Evolutionary conservation across 2,329 filamentous ascomycete species (phyloP).

Genomic region (Penicillium psychrosexuale): DNA sequence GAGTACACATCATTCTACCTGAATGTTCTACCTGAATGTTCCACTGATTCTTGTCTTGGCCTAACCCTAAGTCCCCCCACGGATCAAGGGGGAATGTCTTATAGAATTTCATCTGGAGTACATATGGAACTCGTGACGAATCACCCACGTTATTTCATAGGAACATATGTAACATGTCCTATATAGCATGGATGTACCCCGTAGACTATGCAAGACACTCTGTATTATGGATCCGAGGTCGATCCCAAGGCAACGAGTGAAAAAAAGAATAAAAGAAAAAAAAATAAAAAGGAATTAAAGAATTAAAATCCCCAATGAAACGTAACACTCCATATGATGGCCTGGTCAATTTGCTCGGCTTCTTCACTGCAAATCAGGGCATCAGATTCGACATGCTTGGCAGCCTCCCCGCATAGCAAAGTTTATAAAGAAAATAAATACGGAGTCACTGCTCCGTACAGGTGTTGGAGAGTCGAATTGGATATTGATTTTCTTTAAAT

Average conservation of each 20-base stretch:
- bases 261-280: neutral
- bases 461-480: neutral
- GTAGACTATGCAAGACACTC: neutral
- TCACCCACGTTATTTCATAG: slow-evolving; percentile 1
- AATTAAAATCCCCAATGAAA: neutral
- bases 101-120: neutral
- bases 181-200: neutral
- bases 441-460: too few species aligned
- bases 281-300: neutral
- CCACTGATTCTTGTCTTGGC: neutral
- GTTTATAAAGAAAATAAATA: slow-evolving; percentile 12
- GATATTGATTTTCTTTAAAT: neutral
- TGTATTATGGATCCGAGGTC: neutral
- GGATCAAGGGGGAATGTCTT: slow-evolving; percentile 7
- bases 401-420: slow-evolving; percentile 28
- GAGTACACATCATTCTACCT: neutral
- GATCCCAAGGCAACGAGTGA: slow-evolving; percentile 1
- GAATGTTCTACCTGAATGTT: neutral
- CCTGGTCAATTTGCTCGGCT: neutral
- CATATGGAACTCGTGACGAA: neutral
- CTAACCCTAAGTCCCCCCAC: neutral
- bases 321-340: neutral
- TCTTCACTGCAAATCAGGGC: slow-evolving; percentile 25
- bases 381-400: slow-evolving; percentile 23
- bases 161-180: neutral